phyloP scores from a whole-genome alignment of 2,329 filamentous ascomycete genomes.

The Calonectria fujianensis region DNA sequence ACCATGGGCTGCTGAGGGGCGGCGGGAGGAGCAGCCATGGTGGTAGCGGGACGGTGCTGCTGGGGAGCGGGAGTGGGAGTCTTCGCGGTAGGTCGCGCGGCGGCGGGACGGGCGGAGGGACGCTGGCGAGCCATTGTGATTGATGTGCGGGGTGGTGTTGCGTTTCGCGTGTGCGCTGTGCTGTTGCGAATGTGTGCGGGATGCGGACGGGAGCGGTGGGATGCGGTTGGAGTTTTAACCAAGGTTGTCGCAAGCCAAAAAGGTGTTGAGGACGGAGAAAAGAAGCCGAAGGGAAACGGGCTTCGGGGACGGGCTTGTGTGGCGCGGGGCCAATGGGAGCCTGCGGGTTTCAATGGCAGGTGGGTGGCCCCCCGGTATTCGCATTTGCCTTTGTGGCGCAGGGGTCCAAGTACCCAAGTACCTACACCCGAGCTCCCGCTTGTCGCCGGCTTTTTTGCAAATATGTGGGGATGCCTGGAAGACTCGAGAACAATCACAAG shows the following conservation, averaged over 20 bases:
- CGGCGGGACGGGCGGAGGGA: conserved; percentile 79
- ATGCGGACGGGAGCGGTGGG: conserved; percentile 45
- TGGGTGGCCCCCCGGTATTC: conserved; percentile 43
- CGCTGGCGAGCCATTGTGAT: conserved; percentile 84
- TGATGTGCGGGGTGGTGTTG: conserved; percentile 56
- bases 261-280: conserved; percentile 36
- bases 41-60: conserved; percentile 82
- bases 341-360: conserved; percentile 49
- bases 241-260: conserved; percentile 18
- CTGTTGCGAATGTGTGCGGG: conserved; percentile 31
- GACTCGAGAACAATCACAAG: conserved; percentile 24
- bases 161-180: conserved; percentile 36
- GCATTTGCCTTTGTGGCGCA: conserved; percentile 27
- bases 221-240: conserved; percentile 23
- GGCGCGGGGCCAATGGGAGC: conserved; percentile 55
- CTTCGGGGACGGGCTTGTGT: conserved; percentile 44
- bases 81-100: conserved; percentile 80
- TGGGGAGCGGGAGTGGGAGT: conserved; percentile 74
- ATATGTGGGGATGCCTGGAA: conserved; percentile 9
- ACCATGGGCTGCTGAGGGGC: conserved; percentile 52
- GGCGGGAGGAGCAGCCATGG: conserved; percentile 75
- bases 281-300: conserved; percentile 48
- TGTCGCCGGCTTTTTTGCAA: conserved; percentile 9
- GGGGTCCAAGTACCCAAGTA: neutral
- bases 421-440: conserved; percentile 16